Conservation (phyloP, 768 basidiomycete species). For the Podaxis sp. region DNA sequence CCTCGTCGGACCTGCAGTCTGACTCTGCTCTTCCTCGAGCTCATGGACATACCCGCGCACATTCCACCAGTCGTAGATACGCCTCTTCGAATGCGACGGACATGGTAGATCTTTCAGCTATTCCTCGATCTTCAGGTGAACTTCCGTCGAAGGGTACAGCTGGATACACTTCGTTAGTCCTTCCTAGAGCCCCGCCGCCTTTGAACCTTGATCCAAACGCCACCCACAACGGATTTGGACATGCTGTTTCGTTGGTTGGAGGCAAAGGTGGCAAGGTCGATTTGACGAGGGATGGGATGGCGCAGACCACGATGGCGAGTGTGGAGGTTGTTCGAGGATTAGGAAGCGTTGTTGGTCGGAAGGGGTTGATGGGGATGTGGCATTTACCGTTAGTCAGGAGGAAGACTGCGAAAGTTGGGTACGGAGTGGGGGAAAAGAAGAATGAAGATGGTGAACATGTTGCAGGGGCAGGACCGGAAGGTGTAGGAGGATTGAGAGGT, state of each 20-base stretch:
- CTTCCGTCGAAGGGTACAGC: constrained; percentile 15
- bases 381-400: constrained; percentile 13
- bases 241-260: constrained; percentile 13
- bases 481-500: constrained; percentile 18
- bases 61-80: constrained; percentile 1
- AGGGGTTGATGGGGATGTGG: constrained; percentile 15
- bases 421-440: not conserved
- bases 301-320: constrained; percentile 86
- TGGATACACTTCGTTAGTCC: constrained; percentile 11
- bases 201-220: not conserved
- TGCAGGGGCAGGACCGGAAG: constrained; percentile 16
- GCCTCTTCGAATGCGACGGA: not conserved
- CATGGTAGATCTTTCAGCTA: constrained; percentile 1
- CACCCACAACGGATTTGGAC: not conserved
- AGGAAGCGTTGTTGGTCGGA: constrained; percentile 17
- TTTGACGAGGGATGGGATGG: constrained; percentile 69
- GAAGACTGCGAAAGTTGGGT: constrained; percentile 11
- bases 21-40: not conserved
- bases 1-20: not conserved
- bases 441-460: constrained; percentile 1
- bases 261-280: constrained; percentile 54
- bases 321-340: constrained; percentile 72
- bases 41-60: not conserved
- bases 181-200: constrained; percentile 13
- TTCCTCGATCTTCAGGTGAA: constrained; percentile 13